Evolutionary conservation across 192 early-diverging fungal genomes (phyloP).

Genomic region (Dissophora ornata): DNA sequence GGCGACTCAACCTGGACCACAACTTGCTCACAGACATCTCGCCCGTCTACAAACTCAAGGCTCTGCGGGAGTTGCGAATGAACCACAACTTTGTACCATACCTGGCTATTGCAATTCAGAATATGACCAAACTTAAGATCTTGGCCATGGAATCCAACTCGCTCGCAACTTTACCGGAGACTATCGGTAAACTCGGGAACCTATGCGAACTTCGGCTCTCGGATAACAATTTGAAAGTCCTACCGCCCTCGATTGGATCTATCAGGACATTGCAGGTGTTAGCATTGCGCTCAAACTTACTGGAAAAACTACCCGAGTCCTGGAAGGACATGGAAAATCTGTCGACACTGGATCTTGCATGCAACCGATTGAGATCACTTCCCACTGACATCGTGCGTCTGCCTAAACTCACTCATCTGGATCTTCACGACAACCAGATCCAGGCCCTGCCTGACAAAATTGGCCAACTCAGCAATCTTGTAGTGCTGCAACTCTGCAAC

Average conservation of each 20-base stretch:
- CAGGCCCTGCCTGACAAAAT: slow-evolving; percentile 60
- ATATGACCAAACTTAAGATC: slow-evolving; percentile 54
- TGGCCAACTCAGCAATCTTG: slow-evolving; percentile 56
- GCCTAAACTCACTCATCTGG: slow-evolving; percentile 52
- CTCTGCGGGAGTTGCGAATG: slow-evolving; percentile 50
- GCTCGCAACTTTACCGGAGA: slow-evolving; percentile 50
- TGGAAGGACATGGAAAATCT: slow-evolving; percentile 60
- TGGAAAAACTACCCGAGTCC: slow-evolving; percentile 53
- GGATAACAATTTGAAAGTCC: slow-evolving; percentile 47
- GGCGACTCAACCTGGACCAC: slow-evolving; percentile 56
- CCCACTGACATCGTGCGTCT: slow-evolving; percentile 57
- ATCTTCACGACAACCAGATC: slow-evolving; percentile 61
- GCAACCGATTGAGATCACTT: slow-evolving; percentile 58
- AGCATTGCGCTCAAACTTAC: slow-evolving; percentile 51
- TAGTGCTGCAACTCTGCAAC: slow-evolving; percentile 60
- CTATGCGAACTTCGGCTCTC: slow-evolving; percentile 52
- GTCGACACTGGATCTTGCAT: slow-evolving; percentile 62
- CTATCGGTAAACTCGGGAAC: slow-evolving; percentile 52
- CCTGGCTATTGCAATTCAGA: slow-evolving; percentile 44
- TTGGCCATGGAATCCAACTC: slow-evolving; percentile 54
- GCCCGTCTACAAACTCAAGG: slow-evolving; percentile 55
- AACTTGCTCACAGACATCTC: slow-evolving; percentile 57
- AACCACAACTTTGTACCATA: slow-evolving; percentile 55
- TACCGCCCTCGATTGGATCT: slow-evolving; percentile 55
- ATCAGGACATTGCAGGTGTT: slow-evolving; percentile 55